phyloP scores from a whole-genome alignment of 1,139 yeast species.

The Groenewaldozyma sp. region DNA sequence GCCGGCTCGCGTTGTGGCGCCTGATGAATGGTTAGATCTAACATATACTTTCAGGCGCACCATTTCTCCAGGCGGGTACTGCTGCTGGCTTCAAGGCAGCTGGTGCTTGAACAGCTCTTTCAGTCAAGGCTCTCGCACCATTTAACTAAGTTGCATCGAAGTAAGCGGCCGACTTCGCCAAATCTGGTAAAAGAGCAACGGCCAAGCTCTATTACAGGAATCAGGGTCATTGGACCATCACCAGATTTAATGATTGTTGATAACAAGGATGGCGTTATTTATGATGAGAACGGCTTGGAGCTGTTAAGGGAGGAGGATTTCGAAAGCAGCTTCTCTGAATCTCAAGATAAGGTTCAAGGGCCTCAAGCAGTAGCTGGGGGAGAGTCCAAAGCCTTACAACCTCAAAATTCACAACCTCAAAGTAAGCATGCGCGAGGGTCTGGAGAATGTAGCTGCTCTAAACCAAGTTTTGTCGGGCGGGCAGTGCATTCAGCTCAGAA shows the following conservation, averaged over 20 bases:
- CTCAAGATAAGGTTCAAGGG: not conserved
- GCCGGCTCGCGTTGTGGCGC: not conserved
- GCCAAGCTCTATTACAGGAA: not conserved
- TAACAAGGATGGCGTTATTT: not conserved
- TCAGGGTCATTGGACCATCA: not conserved
- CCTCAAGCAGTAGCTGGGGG: no score
- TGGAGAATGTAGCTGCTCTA: no score
- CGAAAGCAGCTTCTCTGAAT: not conserved
- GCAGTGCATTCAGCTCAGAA: no score
- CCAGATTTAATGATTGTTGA: not conserved
- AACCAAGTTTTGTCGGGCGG: no score
- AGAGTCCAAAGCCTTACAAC: no score
- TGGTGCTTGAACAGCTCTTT: not conserved
- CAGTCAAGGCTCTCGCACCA: not conserved
- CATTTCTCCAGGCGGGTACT: not conserved
- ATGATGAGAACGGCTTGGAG: constrained; percentile 2
- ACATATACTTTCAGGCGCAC: not conserved
- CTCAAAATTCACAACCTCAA: no score
- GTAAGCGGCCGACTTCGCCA: no score
- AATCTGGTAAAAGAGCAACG: not conserved
- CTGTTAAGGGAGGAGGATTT: not conserved
- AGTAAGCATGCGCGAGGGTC: no score
- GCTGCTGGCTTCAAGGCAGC: not conserved
- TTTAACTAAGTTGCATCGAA: no score
- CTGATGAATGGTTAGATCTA: not conserved